Percentiles rank a stretch among this genome's conserved stretches.
Evolutionary conservation across 169 alveolate species (phyloP).

Genomic region (Perkinsus olseni): DNA sequence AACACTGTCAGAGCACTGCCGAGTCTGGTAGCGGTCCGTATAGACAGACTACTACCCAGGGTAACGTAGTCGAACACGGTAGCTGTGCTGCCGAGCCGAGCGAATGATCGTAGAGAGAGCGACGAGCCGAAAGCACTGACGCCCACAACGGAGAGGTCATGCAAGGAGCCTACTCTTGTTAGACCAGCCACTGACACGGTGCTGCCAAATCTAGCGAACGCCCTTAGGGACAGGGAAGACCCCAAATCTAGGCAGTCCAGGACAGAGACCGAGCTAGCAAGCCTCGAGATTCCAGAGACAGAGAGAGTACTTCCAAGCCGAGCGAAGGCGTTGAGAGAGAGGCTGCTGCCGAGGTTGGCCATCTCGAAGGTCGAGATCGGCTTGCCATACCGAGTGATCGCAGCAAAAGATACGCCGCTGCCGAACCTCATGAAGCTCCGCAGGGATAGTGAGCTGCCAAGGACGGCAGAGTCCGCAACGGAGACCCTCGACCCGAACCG

Average conservation of each 20-base stretch:
- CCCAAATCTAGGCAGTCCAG: not conserved
- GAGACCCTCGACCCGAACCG: not conserved
- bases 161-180: not conserved
- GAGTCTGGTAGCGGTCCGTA: not conserved
- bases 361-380: not conserved
- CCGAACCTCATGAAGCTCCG: not conserved
- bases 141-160: not conserved
- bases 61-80: not conserved
- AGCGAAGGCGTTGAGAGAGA: not conserved
- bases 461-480: constrained; percentile 8
- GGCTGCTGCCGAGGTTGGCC: not conserved
- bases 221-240: not conserved
- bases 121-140: not conserved
- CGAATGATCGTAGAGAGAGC: not conserved
- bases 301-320: constrained; percentile 2
- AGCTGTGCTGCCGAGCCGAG: not conserved
- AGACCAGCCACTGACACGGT: not conserved
- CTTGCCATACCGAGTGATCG: not conserved
- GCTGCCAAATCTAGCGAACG: not conserved
- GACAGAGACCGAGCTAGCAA: not conserved
- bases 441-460: not conserved
- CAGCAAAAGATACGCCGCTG: not conserved
- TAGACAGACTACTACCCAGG: not conserved
- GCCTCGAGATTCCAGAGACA: not conserved
- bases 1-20: not conserved